Base-by-base conservation (phyloP, 2,329 filamentous ascomycete genomes). In the Kalmusia sp. region DNA sequence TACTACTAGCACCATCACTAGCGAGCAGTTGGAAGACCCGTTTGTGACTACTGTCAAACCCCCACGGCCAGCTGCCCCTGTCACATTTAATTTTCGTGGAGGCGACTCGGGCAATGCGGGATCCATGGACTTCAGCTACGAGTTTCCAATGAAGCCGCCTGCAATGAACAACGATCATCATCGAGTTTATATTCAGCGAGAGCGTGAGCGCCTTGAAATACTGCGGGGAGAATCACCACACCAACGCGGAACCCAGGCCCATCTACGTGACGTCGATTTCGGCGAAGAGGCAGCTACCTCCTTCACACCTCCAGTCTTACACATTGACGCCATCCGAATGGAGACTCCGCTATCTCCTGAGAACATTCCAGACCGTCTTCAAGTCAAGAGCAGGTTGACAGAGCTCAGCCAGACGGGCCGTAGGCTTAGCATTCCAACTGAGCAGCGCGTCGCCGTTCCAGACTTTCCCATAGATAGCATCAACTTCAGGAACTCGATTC, bases 401-500 rank as follows among this genome's bases (percentile, higher is more conserved):
- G 67, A 69, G 52, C 55, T 72, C 17, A 58, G 62, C 33, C 58
- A 68, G 30, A 47, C 58, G n/a, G 60, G 63, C 3, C 63, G 61
- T 34, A 63, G 62, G 50, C 65, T 60, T 21, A 66, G 55, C 27
- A 43, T 55, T 24, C 33, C 53, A 14, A 65, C 61, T 14, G 70
- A 73, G 15, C 59, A 69, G 15, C 61, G 68, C 38, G 67, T 74
- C 44, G 67, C 71, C 4, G 64, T 72, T 17, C 64, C 61, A 14
- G 47, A 57, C 31, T 50, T 53, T n/a, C 28, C 38, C 28, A 24
- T 37, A 9, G n/a, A 45, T 11, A 51, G 52, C 6, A 22, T 52
- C 38, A 54, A 54, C 21, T 31, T 57, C 44, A 59, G 57, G 9
- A 41, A 62, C 30, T 41, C 57, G 6, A 54, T 57, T 24, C 55